Evolutionary conservation across 163 green algal genomes (phyloP).

Genomic region (Scenedesmus sp.): DNA sequence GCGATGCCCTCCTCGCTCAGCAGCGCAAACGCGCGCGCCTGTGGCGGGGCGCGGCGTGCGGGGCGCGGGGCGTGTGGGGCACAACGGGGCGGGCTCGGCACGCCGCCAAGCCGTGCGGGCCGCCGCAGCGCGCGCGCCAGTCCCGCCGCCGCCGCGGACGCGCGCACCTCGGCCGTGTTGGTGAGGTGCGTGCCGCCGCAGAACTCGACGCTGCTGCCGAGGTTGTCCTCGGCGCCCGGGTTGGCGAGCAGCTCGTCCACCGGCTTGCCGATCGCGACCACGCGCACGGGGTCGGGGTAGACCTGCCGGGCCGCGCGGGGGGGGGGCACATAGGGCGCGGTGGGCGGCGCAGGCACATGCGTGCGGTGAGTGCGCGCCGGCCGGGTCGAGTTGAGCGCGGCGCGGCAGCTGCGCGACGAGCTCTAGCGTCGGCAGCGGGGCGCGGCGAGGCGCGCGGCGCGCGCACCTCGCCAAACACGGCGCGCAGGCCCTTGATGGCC

Average conservation of each 20-base stretch:
- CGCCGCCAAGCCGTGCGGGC: too few relatives aligned
- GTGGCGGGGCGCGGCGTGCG: not conserved
- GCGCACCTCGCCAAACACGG: constrained; percentile 96
- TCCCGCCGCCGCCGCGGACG: not conserved
- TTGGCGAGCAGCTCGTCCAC: constrained; percentile 90
- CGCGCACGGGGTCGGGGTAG: constrained; percentile 98
- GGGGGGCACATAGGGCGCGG: too few relatives aligned
- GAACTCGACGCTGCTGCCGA: constrained; percentile 90
- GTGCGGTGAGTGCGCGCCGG: not conserved
- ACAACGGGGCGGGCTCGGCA: too few relatives aligned
- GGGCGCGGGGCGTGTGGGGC: too few relatives aligned
- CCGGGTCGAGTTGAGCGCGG: not conserved
- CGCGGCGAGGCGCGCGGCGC: too few relatives aligned
- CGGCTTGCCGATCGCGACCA: constrained; percentile 89
- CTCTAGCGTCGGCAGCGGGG: too few relatives aligned
- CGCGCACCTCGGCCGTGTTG: constrained; percentile 73
- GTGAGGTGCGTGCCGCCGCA: constrained; percentile 96
- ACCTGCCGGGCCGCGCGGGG: too few relatives aligned
- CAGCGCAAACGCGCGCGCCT: constrained; percentile 91
- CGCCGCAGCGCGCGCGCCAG: too few relatives aligned
- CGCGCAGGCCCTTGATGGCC: constrained; percentile 90
- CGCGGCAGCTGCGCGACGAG: too few relatives aligned
- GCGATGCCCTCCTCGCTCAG: constrained; percentile 96
- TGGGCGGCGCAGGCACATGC: too few relatives aligned
- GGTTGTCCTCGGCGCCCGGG: constrained; percentile 73